A percentile compares a stretch with the other conserved stretches of the same genome.
Evolutionary conservation across 2,329 filamentous ascomycete species (phyloP).

Genomic region (Botrytis sinoallii): DNA sequence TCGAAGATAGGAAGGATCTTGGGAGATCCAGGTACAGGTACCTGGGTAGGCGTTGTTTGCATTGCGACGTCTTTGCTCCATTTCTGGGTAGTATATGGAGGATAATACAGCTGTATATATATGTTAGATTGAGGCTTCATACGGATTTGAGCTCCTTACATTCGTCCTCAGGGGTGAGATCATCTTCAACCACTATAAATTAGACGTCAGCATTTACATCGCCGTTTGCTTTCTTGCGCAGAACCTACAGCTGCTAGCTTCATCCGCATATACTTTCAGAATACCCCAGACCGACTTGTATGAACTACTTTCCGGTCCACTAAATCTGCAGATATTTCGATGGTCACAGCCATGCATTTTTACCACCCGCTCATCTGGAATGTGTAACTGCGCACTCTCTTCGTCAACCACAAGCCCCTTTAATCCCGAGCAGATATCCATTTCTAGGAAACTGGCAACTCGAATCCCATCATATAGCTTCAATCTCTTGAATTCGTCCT

Average conservation of each 20-base stretch:
- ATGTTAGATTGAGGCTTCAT: not conserved
- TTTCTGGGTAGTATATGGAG: slow-evolving; percentile 36
- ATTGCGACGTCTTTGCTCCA: slow-evolving; percentile 32
- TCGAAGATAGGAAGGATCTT: slow-evolving; percentile 28
- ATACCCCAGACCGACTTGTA: slow-evolving; percentile 3
- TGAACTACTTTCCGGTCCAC: not conserved
- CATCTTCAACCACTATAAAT: slow-evolving; percentile 4
- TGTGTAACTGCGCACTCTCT: slow-evolving; percentile 11
- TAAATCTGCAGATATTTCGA: slow-evolving; percentile 23
- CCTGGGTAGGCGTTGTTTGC: slow-evolving; percentile 29
- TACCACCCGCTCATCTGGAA: slow-evolving; percentile 5
- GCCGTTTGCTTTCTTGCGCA: not conserved
- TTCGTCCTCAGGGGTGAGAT: not conserved
- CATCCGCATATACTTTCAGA: slow-evolving; percentile 8
- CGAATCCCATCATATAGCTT: not conserved
- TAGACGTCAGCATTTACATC: not conserved
- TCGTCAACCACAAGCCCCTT: slow-evolving; percentile 17
- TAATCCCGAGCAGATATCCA: not conserved
- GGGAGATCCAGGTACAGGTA: slow-evolving; percentile 40
- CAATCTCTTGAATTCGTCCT: slow-evolving; percentile 22
- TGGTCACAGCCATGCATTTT: slow-evolving; percentile 23
- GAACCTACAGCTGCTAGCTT: slow-evolving; percentile 2
- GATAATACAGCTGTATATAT: not conserved
- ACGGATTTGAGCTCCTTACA: not conserved
- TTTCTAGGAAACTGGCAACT: not conserved